These are phyloP conservation scores for Crinitomyces ghanaensis DNA, from an alignment of 805 yeast species.

Conservation along the genomic window DNA sequence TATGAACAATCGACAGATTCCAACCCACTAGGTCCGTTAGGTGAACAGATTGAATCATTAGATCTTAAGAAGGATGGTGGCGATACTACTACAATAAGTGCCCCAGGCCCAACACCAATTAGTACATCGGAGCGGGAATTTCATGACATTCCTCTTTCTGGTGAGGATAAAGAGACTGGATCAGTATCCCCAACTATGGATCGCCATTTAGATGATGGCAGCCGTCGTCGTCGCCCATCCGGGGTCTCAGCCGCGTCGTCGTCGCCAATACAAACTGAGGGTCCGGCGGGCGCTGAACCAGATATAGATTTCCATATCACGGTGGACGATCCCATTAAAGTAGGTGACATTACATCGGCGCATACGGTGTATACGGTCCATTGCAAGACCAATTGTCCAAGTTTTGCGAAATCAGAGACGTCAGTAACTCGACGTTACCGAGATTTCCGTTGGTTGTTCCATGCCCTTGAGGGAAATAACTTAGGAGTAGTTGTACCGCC, in stretches of 20 bases:
- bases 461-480: constrained; percentile 72
- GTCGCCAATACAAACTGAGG: background rate
- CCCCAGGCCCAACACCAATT: no score
- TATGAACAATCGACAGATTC: constrained; percentile 7
- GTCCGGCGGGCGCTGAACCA: background rate
- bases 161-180: background rate
- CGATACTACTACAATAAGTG: no score
- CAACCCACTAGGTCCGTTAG: constrained; percentile 13
- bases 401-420: constrained; percentile 30
- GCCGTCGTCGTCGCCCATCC: background rate
- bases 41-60: no score
- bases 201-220: background rate
- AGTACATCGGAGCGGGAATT: constrained; percentile 3
- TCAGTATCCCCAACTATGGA: background rate
- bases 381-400: constrained; percentile 41
- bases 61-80: no score
- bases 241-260: constrained; percentile 6
- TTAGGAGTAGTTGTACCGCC: constrained; percentile 92
- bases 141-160: background rate
- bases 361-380: constrained; percentile 80
- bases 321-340: constrained; percentile 85
- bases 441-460: constrained; percentile 91
- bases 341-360: constrained; percentile 80
- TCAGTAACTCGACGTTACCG: constrained; percentile 75
- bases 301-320: constrained; percentile 41